These are phyloP conservation scores for Fraxinus excelsior DNA, from an alignment of 257 asterid genomes.

Conservation along the genomic window DNA sequence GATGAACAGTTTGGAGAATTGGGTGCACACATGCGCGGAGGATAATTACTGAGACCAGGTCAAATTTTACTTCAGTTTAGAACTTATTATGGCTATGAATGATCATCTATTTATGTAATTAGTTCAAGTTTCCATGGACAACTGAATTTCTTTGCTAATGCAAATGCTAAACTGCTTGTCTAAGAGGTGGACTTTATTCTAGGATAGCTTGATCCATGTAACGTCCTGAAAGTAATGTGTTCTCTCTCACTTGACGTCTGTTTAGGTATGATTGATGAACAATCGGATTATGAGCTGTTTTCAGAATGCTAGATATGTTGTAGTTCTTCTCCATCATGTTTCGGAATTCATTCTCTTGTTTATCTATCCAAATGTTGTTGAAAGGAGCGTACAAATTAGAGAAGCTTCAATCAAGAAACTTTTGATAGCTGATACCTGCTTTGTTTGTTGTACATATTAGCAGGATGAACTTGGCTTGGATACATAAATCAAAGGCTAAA, in stretches of 20 bases:
- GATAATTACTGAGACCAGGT: constrained; percentile 39
- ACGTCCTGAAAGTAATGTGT: neutral
- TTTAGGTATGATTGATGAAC: neutral
- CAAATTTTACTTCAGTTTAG: neutral
- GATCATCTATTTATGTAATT: constrained; percentile 28
- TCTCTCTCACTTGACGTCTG: neutral
- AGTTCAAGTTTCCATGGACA: constrained; percentile 7
- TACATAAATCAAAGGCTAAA: neutral
- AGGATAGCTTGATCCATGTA: constrained; percentile 11
- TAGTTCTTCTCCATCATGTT: neutral
- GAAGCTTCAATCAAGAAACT: neutral
- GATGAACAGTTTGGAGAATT: constrained; percentile 97
- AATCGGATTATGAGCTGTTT: constrained; percentile 7
- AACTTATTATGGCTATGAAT: constrained; percentile 21
- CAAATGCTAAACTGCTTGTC: constrained; percentile 17
- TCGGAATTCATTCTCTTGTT: neutral
- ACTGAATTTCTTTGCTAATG: constrained; percentile 13
- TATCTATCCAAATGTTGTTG: neutral
- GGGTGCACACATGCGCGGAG: constrained; percentile 99
- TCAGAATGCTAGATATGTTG: neutral
- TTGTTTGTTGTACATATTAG: neutral
- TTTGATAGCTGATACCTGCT: neutral
- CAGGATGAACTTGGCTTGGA: neutral
- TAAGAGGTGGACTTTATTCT: constrained; percentile 12
- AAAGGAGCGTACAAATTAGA: neutral